Evolutionary conservation across 352 stramenopile genomes (phyloP), one percentile per base, ranked within the genome.

Genomic region (Phytophthora sojae): DNA sequence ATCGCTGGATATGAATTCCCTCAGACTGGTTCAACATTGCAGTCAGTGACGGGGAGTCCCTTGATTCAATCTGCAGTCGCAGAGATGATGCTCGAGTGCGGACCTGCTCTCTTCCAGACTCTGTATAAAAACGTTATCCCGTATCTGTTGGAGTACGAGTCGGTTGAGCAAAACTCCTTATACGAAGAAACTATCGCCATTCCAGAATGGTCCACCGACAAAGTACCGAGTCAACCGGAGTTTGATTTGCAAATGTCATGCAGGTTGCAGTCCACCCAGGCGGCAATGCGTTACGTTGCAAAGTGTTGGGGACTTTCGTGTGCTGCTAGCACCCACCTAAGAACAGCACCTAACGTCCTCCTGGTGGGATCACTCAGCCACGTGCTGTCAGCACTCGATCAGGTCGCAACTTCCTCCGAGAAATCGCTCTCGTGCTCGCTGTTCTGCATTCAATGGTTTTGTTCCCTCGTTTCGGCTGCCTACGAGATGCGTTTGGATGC

Each of bases 381-480:
- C 32, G 69, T 81, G 11, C 30, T 87, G 50, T 45, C 54, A 19
- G 56, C 56, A 1, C 67, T 66, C 29, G 75, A 85, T 11, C 30
- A 47, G 44, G 68, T 75, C 14, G 45, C 71, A 26, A 58, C 49
- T 4, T 64, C 63, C 2, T 83, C 80, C 3, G 42, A 71, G 35
- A 39, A 49, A 55, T 80, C 71, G 15, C 57, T 67, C 4, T 52
- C 47, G 15, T 45, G 59, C 17, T 67, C 73, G 5, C 59, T 87
- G 19, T 61, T 68, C 44, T 87, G 80, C 29, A 57, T 82, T 44
- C 75, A 83, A 59, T 75, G 57, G 71, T 17, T 82, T 6, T 87
- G 77, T n/a, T 76, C 68, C 29, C 8, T 80, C 7, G 50, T 69
- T 17, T 75, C 45, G 7, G 37, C 61, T 45, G 26, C 67, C 29